Conservation (phyloP, 305 asterid genomes). For the Nicotiana rustica region DNA sequence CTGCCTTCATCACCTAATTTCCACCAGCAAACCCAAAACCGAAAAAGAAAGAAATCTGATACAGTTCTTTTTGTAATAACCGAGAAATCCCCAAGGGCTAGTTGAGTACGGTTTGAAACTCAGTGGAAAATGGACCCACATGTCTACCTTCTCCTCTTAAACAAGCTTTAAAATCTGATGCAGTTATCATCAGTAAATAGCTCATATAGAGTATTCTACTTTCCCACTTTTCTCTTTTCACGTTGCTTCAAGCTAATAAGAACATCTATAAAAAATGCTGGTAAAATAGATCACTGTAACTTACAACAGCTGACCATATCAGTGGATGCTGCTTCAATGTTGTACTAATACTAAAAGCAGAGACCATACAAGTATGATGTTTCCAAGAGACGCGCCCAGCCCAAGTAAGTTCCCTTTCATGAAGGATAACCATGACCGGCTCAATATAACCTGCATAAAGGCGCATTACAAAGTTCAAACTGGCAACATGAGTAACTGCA, state of each 20-base stretch:
- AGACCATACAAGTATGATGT: constrained; percentile 87
- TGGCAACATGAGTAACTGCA: constrained; percentile 10
- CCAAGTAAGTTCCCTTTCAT: constrained; percentile 96
- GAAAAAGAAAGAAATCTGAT: constrained; percentile 5
- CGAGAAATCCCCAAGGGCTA: too few species aligned
- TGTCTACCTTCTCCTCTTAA: too few species aligned
- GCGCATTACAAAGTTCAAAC: constrained; percentile 30
- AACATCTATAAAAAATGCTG: constrained; percentile 25
- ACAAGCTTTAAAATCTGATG: not conserved
- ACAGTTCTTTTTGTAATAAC: not conserved
- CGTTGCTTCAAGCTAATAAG: constrained; percentile 17
- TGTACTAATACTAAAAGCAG: constrained; percentile 97
- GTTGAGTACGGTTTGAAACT: too few species aligned
- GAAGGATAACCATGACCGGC: constrained; percentile 97
- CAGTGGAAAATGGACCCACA: too few species aligned
- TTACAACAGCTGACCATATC: constrained; percentile 93
- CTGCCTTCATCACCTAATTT: constrained; percentile 4
- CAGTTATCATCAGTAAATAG: constrained; percentile 27
- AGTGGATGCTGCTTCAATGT: constrained; percentile 93
- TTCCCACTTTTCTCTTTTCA: not conserved
- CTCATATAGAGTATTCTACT: constrained; percentile 21
- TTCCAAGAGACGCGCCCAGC: constrained; percentile 96
- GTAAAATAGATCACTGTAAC: constrained; percentile 39
- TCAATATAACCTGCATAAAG: constrained; percentile 84
- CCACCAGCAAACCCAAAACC: constrained; percentile 10